Percentiles rank a stretch among this genome's conserved stretches.
Evolutionary conservation across 768 basidiomycete species (phyloP).

Genomic region (Amanita muscaria): DNA sequence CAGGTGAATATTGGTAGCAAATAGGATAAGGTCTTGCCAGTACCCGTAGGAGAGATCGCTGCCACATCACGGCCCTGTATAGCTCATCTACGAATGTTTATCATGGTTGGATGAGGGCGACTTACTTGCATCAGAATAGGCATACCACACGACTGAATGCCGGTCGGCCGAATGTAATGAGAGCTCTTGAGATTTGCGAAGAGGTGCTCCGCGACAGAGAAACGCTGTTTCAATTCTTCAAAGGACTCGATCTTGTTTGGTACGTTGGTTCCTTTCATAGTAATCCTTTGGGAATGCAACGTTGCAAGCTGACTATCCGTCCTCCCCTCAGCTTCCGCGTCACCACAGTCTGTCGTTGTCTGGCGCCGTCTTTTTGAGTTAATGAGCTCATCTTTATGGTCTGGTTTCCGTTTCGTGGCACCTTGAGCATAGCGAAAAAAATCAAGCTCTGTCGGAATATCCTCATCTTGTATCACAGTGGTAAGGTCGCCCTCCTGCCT

Average conservation of each 20-base stretch:
- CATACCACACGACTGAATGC: conserved; percentile 71
- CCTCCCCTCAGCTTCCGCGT: neutral
- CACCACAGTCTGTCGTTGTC: conserved; percentile 14
- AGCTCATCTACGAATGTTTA: too few species aligned
- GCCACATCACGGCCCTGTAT: conserved; percentile 81
- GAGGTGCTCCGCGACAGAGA: conserved; percentile 49
- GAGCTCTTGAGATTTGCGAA: conserved; percentile 54
- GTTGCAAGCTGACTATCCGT: neutral
- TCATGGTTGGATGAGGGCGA: neutral
- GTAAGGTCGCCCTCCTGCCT: conserved; percentile 5
- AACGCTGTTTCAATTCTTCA: conserved; percentile 46
- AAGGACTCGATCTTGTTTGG: conserved; percentile 56
- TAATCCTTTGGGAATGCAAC: conserved; percentile 50
- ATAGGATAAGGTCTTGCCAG: conserved; percentile 94
- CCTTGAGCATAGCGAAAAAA: conserved; percentile 84
- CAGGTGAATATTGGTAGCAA: conserved; percentile 70
- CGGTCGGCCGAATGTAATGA: conserved; percentile 64
- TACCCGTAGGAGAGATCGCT: conserved; percentile 95
- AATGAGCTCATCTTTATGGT: conserved; percentile 13
- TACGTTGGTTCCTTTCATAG: conserved; percentile 62
- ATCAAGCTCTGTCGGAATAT: conserved; percentile 73
- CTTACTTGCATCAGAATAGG: conserved; percentile 75
- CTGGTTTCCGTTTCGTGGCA: conserved; percentile 44
- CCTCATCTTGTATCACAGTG: conserved; percentile 23
- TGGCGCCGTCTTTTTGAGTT: conserved; percentile 28